Base-by-base conservation (phyloP, 1,139 yeast species). In the Nakaseomyces glabratus region DNA sequence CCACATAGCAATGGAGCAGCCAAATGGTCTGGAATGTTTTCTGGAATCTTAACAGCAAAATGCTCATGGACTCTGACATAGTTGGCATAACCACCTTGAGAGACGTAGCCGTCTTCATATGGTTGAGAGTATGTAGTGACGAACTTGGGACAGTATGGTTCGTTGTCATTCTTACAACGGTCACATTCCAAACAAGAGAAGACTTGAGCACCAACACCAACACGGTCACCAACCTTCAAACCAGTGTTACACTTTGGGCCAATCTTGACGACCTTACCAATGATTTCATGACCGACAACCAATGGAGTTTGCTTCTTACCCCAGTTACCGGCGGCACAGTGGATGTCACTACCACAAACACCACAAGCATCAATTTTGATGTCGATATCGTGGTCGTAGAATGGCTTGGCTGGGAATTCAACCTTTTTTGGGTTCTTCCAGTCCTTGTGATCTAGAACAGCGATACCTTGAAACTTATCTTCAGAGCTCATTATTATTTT, bases 321-420 rank as follows among this genome's bases (percentile, higher is more conserved):
- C 76, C 74, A 66, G 39, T 45, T 51, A 26, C 38, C 46, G n/a
- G 44, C 40, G 4, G 57, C 52, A 50, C 58, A 51, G 36, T 63
- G 66, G 38, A 64, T 66, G 48, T 73, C 79, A 14, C 71, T 61
- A 19, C 76, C 77, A 58, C 80, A 73, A 35, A 73, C 65, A 40
- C 79, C 79, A 51, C 77, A 71, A 35, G 65, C 58, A 41, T 57
- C 62, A 35, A 62, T 51, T 43, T 62, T 60, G 31, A 62, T 49
- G 40, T 62, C 66, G 31, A 62, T 49, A 37, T 61, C 65, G 12
- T 45, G 38, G n/a, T 49, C 56, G 26, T 47, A 55, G 35, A 61
- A 54, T 2, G 43, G 38, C 40, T 61, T 61, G 38, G 65, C 63
- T 17, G 42, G 41, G 34, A 41, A 60, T 2, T 55, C 47, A 20